A percentile compares a stretch with the other conserved stretches of the same genome.
These are phyloP conservation scores for Aspergillus luchuensis DNA, from an alignment of 2,329 filamentous ascomycete species.

Conservation along the genomic window DNA sequence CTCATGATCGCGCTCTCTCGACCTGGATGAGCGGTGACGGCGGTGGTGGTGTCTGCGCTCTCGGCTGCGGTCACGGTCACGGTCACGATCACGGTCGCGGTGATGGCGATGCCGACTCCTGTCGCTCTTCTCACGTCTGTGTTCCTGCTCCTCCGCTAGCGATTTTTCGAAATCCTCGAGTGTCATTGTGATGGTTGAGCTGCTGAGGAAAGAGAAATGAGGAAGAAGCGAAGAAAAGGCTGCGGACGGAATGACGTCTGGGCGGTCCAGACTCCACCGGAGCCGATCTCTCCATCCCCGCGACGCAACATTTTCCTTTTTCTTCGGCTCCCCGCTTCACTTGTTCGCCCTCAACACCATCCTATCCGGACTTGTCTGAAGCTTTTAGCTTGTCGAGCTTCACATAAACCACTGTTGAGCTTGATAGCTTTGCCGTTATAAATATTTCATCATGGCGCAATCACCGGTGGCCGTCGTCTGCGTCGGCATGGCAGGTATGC, in stretches of 20 bases:
- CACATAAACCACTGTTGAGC: neutral
- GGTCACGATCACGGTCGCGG: slow-evolving; percentile 32
- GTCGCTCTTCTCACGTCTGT: slow-evolving; percentile 41
- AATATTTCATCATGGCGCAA: slow-evolving; percentile 45
- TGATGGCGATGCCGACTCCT: slow-evolving; percentile 37
- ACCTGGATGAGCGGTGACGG: slow-evolving; percentile 38
- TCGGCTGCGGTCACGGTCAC: slow-evolving; percentile 41
- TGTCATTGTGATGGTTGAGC: slow-evolving; percentile 51
- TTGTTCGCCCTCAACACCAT: neutral
- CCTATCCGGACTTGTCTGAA: neutral
- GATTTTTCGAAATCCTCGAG: slow-evolving; percentile 77
- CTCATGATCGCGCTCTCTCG: slow-evolving; percentile 36
- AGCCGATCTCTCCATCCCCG: slow-evolving; percentile 31
- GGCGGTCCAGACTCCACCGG: slow-evolving; percentile 32
- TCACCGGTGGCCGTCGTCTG: slow-evolving; percentile 82
- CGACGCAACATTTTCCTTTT: slow-evolving; percentile 31
- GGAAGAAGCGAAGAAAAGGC: slow-evolving; percentile 24
- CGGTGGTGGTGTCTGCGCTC: slow-evolving; percentile 40
- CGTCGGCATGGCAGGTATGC: slow-evolving; percentile 88
- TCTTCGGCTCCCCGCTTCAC: slow-evolving; percentile 11
- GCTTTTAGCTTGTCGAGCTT: neutral
- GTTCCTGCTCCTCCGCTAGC: slow-evolving; percentile 61
- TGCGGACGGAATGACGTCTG: slow-evolving; percentile 36
- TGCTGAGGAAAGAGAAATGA: neutral
- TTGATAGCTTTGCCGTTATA: slow-evolving; percentile 1